A percentile compares a stretch with the other conserved stretches of the same genome.
These are phyloP conservation scores for Trichoderma sp. DNA, from an alignment of 2,329 filamentous ascomycete genomes.

Conservation along the genomic window DNA sequence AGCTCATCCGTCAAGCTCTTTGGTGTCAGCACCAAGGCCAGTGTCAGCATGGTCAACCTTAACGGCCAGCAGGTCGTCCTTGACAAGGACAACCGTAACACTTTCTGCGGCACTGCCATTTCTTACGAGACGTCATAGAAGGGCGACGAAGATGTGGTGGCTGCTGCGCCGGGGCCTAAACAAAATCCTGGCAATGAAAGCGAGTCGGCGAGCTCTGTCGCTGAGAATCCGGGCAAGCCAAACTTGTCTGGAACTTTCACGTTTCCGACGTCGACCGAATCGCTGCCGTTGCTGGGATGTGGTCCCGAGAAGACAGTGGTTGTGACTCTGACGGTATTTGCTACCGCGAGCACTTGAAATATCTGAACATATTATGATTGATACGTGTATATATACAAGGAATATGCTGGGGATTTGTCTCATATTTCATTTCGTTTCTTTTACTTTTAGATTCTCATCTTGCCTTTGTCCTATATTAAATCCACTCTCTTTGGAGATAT, in stretches of 20 bases:
- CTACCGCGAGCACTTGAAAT: background rate
- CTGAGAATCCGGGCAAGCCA: conserved; percentile 10
- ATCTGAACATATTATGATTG: conserved; percentile 28
- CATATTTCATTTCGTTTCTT: background rate
- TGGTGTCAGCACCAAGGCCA: conserved; percentile 74
- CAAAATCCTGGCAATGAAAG: background rate
- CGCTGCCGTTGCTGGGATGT: conserved; percentile 7
- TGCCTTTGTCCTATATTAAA: background rate
- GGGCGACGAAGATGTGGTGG: conserved; percentile 26
- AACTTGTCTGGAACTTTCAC: background rate
- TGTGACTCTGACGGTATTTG: conserved; percentile 22
- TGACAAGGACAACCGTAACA: conserved; percentile 66
- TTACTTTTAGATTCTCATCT: conserved; percentile 4
- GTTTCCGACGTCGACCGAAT: background rate
- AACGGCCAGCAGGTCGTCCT: conserved; percentile 58
- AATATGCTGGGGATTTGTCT: background rate
- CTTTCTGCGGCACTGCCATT: conserved; percentile 66
- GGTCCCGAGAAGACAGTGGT: background rate
- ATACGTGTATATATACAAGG: conserved; percentile 22
- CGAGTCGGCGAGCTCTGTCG: background rate
- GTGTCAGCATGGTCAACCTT: conserved; percentile 71
- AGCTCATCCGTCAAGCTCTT: conserved; percentile 68
- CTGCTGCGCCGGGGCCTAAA: conserved; percentile 8
- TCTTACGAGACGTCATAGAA: conserved; percentile 46
- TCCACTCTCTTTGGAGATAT: background rate